Evolutionary conservation across 2,329 filamentous ascomycete species (phyloP).

Genomic region (Ophiostoma triangulosporum): DNA sequence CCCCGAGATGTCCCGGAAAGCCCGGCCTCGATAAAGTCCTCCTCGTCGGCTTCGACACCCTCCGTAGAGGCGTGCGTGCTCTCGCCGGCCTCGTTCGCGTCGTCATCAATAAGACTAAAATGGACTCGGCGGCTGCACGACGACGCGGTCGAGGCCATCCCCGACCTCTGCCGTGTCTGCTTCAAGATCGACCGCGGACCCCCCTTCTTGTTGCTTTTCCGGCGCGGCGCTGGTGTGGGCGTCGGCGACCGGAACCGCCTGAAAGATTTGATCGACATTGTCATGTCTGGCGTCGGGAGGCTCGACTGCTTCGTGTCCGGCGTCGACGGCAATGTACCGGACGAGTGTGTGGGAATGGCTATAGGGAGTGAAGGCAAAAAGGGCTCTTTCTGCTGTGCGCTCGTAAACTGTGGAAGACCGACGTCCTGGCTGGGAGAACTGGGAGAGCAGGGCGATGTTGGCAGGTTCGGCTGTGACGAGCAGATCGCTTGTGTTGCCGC

Average conservation of each 20-base stretch:
- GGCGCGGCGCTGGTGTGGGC: constrained; percentile 22
- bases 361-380: background rate
- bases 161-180: constrained; percentile 11
- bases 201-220: constrained; percentile 4
- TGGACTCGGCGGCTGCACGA: constrained; percentile 19
- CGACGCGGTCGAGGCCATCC: background rate
- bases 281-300: constrained; percentile 31
- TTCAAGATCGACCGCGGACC: constrained; percentile 8
- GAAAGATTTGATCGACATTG: constrained; percentile 37
- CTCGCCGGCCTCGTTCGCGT: background rate
- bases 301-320: constrained; percentile 18
- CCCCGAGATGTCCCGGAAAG: background rate
- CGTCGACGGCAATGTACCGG: constrained; percentile 16
- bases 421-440: constrained; percentile 3
- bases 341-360: background rate
- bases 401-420: background rate
- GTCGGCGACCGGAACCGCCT: constrained; percentile 38
- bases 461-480: background rate
- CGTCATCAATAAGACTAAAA: constrained; percentile 17
- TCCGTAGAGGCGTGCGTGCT: background rate
- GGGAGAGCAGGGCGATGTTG: constrained; percentile 8
- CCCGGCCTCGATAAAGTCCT: constrained; percentile 10
- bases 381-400: background rate
- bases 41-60: background rate
- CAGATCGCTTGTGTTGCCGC: background rate